phyloP scores from a whole-genome alignment of 352 stramenopile genomes.

The Pythium dissotocum region DNA sequence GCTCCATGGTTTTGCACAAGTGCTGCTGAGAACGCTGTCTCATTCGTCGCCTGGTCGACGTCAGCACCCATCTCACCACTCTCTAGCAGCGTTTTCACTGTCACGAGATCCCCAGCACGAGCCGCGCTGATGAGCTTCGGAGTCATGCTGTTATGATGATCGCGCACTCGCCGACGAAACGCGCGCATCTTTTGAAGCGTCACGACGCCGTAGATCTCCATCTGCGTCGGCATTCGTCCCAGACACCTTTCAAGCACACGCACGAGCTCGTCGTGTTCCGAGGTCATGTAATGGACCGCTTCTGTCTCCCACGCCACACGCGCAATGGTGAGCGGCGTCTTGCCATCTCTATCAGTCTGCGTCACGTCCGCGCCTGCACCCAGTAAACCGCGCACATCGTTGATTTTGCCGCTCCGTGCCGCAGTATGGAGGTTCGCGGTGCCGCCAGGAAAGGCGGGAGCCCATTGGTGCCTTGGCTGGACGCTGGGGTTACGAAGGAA shows the following conservation, averaged over 20 bases:
- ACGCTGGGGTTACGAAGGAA: no score
- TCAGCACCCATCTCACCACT: background rate
- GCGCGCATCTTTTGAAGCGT: background rate
- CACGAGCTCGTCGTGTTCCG: background rate
- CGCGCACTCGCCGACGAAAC: background rate
- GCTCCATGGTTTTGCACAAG: background rate
- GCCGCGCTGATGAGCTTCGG: background rate
- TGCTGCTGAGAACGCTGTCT: background rate
- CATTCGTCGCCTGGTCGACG: background rate
- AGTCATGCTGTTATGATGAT: background rate
- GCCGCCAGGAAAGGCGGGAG: no score
- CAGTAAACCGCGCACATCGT: no score
- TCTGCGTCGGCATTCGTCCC: background rate
- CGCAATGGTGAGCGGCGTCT: background rate
- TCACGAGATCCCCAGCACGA: background rate
- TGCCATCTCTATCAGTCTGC: no score
- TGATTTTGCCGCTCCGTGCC: no score
- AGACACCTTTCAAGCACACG: background rate
- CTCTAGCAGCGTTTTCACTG: background rate
- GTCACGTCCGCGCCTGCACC: no score
- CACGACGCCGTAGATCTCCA: background rate
- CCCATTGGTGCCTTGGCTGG: no score
- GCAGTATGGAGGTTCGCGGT: no score
- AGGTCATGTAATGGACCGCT: background rate
- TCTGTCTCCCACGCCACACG: background rate